Conservation (phyloP, 2,329 filamentous ascomycete species). For the Fusarium pininemorale region DNA sequence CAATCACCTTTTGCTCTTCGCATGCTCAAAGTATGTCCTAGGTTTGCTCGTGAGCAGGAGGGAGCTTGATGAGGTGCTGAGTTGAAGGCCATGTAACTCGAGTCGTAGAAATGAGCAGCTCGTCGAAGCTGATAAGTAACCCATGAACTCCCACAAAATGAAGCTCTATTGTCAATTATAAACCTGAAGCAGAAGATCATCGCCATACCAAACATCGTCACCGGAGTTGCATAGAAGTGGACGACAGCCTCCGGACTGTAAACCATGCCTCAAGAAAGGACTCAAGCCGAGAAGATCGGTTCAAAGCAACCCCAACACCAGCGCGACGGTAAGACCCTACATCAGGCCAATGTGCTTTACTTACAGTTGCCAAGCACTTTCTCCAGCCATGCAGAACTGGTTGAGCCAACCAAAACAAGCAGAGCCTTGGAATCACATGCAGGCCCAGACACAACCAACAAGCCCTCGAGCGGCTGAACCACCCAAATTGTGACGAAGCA, state of each 20-base stretch:
- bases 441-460: background rate
- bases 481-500: fast-evolving
- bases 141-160: fast-evolving
- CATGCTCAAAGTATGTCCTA: fast-evolving
- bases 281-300: fast-evolving
- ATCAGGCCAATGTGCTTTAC: fast-evolving
- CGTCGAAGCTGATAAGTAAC: background rate
- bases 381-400: background rate
- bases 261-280: background rate
- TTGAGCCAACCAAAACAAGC: background rate
- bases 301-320: fast-evolving
- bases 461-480: background rate
- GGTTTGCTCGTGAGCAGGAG: background rate
- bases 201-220: fast-evolving
- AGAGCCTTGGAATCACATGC: background rate
- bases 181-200: background rate
- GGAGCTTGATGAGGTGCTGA: background rate
- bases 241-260: fast-evolving
- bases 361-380: background rate
- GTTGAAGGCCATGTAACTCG: background rate
- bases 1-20: background rate
- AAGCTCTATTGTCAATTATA: background rate
- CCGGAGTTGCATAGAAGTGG: background rate
- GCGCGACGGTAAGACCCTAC: background rate
- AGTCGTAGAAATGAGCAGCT: no score